Conservation (phyloP, 2,329 filamentous ascomycete species). For the Ascocoryne sarcoides region DNA sequence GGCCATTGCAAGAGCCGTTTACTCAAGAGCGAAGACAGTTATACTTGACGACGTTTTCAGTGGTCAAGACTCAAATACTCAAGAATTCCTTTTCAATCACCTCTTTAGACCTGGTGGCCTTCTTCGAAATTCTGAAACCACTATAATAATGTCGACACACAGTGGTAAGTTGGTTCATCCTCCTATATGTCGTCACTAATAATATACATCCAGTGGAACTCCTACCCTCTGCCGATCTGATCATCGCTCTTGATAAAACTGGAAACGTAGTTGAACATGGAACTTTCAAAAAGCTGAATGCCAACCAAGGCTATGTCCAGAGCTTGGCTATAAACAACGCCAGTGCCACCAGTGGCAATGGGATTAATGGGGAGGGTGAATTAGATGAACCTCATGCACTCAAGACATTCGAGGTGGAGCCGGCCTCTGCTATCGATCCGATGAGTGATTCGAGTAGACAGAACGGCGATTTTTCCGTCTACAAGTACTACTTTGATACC, state of each 20-base stretch:
- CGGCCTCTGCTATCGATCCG: too few species aligned
- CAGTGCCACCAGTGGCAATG: too few species aligned
- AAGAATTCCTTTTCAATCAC: slow-evolving; percentile 16
- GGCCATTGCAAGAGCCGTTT: slow-evolving; percentile 47
- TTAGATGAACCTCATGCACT: too few species aligned
- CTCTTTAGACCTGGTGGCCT: slow-evolving; percentile 16
- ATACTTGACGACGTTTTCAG: slow-evolving; percentile 26
- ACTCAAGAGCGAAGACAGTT: slow-evolving; percentile 27
- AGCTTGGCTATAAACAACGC: too few species aligned
- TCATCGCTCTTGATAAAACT: slow-evolving; percentile 27
- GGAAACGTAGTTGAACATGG: slow-evolving; percentile 28
- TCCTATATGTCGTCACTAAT: neutral
- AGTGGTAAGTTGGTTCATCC: slow-evolving; percentile 1
- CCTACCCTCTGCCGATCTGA: slow-evolving; percentile 12
- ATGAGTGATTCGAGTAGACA: too few species aligned
- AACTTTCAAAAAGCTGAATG: slow-evolving; percentile 10
- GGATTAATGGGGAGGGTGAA: too few species aligned
- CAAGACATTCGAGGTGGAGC: too few species aligned
- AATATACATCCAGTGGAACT: slow-evolving; percentile 8
- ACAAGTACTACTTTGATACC: neutral
- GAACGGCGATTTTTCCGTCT: neutral
- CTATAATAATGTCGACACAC: slow-evolving; percentile 32
- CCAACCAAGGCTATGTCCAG: slow-evolving; percentile 13
- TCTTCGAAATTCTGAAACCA: slow-evolving; percentile 23
- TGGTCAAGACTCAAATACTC: slow-evolving; percentile 23